phyloP scores from a whole-genome alignment of 768 basidiomycete species.

The Inosperma sp. region DNA sequence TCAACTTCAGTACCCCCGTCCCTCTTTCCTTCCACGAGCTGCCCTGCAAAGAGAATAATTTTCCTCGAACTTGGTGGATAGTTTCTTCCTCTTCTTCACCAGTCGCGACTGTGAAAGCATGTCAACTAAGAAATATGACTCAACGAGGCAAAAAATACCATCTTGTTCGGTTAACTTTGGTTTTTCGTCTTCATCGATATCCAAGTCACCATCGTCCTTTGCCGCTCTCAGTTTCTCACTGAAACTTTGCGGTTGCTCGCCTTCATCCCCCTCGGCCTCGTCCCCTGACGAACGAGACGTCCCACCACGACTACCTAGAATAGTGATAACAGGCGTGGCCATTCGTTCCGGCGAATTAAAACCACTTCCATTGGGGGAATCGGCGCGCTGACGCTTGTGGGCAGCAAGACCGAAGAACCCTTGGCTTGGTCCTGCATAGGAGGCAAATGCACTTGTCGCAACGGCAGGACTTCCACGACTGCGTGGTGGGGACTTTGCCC shows the following conservation, averaged over 20 bases:
- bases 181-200: conserved; percentile 46
- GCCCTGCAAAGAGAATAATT: conserved; percentile 60
- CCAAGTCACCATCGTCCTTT: conserved; percentile 54
- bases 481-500: conserved; percentile 55
- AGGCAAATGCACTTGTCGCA: conserved; percentile 52
- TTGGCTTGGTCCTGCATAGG: conserved; percentile 52
- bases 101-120: conserved; percentile 49
- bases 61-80: conserved; percentile 70
- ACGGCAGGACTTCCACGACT: conserved; percentile 32
- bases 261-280: conserved; percentile 42
- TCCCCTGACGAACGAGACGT: conserved; percentile 21
- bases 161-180: conserved; percentile 63
- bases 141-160: conserved; percentile 36
- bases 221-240: conserved; percentile 63
- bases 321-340: conserved; percentile 15
- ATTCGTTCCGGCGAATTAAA: conserved; percentile 43
- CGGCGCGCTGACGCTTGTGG: conserved; percentile 53
- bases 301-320: conserved; percentile 17
- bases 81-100: conserved; percentile 83
- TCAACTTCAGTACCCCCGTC: conserved; percentile 64
- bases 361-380: conserved; percentile 43
- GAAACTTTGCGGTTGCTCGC: conserved; percentile 48
- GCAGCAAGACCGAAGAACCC: conserved; percentile 44
- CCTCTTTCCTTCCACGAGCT: conserved; percentile 79
- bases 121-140: not conserved